Evolutionary conservation across 352 stramenopile genomes (phyloP).

Genomic region (Pythium dissotocum): DNA sequence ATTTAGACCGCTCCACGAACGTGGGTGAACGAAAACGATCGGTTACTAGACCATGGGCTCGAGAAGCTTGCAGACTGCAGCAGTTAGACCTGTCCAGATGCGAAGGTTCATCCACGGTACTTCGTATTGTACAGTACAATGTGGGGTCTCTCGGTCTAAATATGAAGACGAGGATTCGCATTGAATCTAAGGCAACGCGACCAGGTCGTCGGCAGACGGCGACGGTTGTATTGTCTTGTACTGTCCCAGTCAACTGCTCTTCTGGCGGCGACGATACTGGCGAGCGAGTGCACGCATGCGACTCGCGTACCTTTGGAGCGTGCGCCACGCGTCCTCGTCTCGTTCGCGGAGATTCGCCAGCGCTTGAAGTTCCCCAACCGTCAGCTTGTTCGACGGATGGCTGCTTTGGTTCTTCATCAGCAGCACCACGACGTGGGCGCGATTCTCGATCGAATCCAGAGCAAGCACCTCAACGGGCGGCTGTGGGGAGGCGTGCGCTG

Average conservation of each 20-base stretch:
- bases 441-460: slow-evolving; percentile 25
- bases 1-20: too few relatives aligned
- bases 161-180: neutral
- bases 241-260: neutral
- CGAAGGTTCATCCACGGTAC: too few relatives aligned
- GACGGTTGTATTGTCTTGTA: neutral
- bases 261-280: slow-evolving; percentile 1
- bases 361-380: slow-evolving; percentile 15
- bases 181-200: neutral
- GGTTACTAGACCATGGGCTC: too few relatives aligned
- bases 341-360: slow-evolving; percentile 18
- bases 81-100: too few relatives aligned
- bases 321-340: slow-evolving; percentile 4
- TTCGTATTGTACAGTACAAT: too few relatives aligned
- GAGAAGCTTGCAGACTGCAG: too few relatives aligned
- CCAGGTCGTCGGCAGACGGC: neutral
- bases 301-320: slow-evolving; percentile 9
- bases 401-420: slow-evolving; percentile 51
- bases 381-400: slow-evolving; percentile 30
- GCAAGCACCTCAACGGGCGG: slow-evolving; percentile 11
- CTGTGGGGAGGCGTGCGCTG: neutral
- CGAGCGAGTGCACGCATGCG: slow-evolving; percentile 18
- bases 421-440: slow-evolving; percentile 33
- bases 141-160: too few relatives aligned
- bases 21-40: too few relatives aligned